Conservation (phyloP, 257 asterid genomes). For the Nicotiana undulata region DNA sequence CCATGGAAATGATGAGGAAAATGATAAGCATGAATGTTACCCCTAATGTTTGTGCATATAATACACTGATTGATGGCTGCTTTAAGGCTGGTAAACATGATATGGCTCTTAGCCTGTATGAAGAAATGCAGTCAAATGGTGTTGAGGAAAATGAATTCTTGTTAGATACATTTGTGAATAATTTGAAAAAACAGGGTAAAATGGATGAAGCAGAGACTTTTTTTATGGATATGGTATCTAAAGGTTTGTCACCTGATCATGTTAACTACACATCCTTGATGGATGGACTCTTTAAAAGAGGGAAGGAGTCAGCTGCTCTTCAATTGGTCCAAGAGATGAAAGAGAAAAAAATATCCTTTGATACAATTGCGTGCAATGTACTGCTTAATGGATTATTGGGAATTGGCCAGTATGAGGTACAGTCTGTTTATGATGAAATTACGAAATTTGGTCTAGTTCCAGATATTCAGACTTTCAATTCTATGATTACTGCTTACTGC, state of each 20-base stretch:
- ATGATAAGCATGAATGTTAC: constrained; percentile 46
- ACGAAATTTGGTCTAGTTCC: constrained; percentile 57
- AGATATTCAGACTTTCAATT: constrained; percentile 63
- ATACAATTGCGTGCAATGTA: constrained; percentile 61
- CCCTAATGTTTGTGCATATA: constrained; percentile 59
- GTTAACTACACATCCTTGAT: constrained; percentile 76
- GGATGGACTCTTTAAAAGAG: constrained; percentile 82
- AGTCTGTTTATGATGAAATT: constrained; percentile 52
- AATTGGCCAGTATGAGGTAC: constrained; percentile 53
- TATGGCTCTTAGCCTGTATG: constrained; percentile 44
- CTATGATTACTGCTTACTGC: constrained; percentile 60
- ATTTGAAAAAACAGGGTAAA: constrained; percentile 53
- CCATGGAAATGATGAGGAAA: constrained; percentile 31
- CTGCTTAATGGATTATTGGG: constrained; percentile 66
- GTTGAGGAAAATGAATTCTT: constrained; percentile 47
- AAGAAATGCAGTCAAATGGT: constrained; percentile 61
- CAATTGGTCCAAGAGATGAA: constrained; percentile 58
- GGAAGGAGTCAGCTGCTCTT: constrained; percentile 64
- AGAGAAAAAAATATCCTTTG: constrained; percentile 51
- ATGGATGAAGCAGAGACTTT: constrained; percentile 58
- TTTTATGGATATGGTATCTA: constrained; percentile 36
- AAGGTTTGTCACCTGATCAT: constrained; percentile 60
- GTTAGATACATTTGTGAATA: constrained; percentile 55
- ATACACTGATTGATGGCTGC: constrained; percentile 63
- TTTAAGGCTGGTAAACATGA: constrained; percentile 61